Conservation (phyloP, 208 protist genomes). For the Zelonia costaricensis region DNA sequence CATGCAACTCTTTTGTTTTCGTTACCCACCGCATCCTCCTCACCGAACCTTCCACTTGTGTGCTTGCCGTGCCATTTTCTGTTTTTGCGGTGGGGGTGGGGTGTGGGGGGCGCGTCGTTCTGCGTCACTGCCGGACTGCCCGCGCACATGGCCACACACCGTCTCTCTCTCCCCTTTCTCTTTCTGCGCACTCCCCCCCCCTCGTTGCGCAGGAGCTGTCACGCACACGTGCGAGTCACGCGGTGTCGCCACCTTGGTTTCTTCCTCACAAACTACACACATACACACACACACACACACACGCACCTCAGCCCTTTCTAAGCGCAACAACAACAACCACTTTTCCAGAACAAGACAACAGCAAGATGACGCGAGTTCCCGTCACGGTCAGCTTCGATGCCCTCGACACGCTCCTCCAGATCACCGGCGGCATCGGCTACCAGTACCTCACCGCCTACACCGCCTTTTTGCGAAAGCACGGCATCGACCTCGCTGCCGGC, state of each 20-base stretch:
- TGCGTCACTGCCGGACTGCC: too few relatives aligned
- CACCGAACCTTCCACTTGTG: too few relatives aligned
- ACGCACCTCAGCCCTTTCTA: not conserved
- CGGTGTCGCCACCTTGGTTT: too few relatives aligned
- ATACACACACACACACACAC: not conserved
- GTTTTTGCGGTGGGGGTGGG: too few relatives aligned
- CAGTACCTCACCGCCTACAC: slow-evolving; percentile 59
- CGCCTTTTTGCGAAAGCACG: slow-evolving; percentile 40
- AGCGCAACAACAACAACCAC: not conserved
- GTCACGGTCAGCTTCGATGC: slow-evolving; percentile 74
- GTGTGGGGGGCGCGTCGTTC: too few relatives aligned
- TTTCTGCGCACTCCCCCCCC: not conserved
- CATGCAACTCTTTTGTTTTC: too few relatives aligned
- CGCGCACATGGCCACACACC: too few relatives aligned
- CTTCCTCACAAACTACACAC: too few relatives aligned
- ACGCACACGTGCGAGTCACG: not conserved
- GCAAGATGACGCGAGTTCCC: slow-evolving; percentile 13
- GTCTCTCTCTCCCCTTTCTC: not conserved
- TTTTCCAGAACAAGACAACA: not conserved
- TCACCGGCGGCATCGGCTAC: slow-evolving; percentile 48
- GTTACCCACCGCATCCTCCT: too few relatives aligned
- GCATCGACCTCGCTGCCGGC: slow-evolving; percentile 13
- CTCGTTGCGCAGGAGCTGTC: not conserved
- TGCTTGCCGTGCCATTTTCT: too few relatives aligned
- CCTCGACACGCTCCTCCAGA: slow-evolving; percentile 51